Evolutionary conservation across 148 eudicot genomes (phyloP), one percentile per base, ranked within the genome.

Genomic region (Heliamphora exappendiculata): DNA sequence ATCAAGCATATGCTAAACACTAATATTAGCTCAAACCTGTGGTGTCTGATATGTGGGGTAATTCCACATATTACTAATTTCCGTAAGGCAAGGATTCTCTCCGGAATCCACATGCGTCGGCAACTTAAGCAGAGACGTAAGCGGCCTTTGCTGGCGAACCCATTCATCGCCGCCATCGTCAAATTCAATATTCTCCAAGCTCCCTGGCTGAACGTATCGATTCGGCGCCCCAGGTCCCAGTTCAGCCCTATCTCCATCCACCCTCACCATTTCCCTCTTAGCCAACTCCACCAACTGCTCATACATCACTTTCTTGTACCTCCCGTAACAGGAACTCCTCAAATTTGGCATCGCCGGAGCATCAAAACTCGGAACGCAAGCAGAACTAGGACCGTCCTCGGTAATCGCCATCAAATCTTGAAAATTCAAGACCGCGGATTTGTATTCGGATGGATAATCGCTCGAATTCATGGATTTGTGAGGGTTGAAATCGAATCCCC

Each of bases 211-310:
- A 36, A 54, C 67, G 28, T 62, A 47, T 28, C 47, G 36, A 47
- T 65, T 75, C 16, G 81, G 81, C 17, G 81, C 68, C 71, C 51
- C 39, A 17, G 76, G 76, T 17, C 20, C 78, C 72, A 51, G 55
- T 24, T 82, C 78, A 57, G 71, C 78, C 41, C 70, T 74, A 55
- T 24, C 55, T 20, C 77, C 80, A 39, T 72, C 68, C 44, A 4
- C 41, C 62, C 50, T 22, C 31, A 67, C 82, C 74, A 49, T 45
- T 45, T 62, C 74, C 39, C 74, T 71, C 20, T 47, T 62, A 33
- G 24, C 69, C 78, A 93, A 54, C 75, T 84, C 86, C 44, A 65
- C 4, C 62, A 93, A 65, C 81, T 91, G 97, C 79, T 83, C 86
- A 66, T 82, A 58, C 31, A 90, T 55, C 26, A 67, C 79, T 47